A percentile compares a stretch with the other conserved stretches of the same genome.
Conservation (phyloP, 257 asterid genomes). For the Fraxinus quadrangulata region DNA sequence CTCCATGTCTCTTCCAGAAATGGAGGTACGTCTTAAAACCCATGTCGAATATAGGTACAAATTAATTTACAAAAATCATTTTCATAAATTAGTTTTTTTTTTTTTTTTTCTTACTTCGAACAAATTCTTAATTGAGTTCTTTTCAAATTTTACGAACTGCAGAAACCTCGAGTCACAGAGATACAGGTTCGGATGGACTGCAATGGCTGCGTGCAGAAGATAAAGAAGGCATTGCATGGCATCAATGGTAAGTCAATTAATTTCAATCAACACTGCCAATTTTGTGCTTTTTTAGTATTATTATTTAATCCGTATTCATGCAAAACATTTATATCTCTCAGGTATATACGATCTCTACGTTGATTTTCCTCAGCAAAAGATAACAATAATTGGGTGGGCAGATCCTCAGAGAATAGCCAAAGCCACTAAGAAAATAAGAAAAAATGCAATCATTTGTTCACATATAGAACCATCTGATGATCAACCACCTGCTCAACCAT, state of each 20-base stretch:
- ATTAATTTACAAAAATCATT: background rate
- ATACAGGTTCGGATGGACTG: conserved; percentile 83
- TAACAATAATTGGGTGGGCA: conserved; percentile 75
- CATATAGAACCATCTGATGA: conserved; percentile 41
- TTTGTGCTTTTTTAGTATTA: background rate
- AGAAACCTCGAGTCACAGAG: conserved; percentile 70
- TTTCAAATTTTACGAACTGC: conserved; percentile 30
- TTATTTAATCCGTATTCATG: too few species aligned
- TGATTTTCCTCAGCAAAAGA: conserved; percentile 74
- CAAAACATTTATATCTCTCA: conserved; percentile 16
- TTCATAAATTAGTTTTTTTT: background rate
- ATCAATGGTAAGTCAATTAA: conserved; percentile 49
- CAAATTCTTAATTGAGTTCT: background rate
- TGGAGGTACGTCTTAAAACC: conserved; percentile 46
- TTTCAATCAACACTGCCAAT: too few species aligned
- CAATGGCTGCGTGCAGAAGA: conserved; percentile 81
- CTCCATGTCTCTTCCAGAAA: conserved; percentile 43
- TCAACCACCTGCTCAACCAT: conserved; percentile 24
- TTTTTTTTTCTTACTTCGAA: too few species aligned
- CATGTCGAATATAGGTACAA: background rate
- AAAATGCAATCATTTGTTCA: conserved; percentile 67
- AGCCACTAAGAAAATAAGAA: conserved; percentile 79
- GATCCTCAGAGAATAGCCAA: conserved; percentile 71
- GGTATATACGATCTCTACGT: conserved; percentile 72
- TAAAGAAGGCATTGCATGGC: conserved; percentile 76